A percentile compares a stretch with the other conserved stretches of the same genome.
Evolutionary conservation across 805 yeast species (phyloP).

Genomic region (Kregervanrija pseudodelftensis): DNA sequence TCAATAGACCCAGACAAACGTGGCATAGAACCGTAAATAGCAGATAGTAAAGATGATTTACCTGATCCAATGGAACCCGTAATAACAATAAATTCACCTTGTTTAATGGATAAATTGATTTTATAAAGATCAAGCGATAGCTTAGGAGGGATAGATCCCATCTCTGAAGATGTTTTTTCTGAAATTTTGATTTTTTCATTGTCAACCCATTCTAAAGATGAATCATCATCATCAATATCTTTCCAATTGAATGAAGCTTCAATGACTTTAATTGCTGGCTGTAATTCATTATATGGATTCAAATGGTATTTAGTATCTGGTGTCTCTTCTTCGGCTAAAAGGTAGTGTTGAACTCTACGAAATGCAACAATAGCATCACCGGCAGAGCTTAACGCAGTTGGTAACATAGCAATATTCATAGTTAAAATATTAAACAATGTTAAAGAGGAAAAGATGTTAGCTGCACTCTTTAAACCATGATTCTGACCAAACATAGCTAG

Average conservation of each 20-base stretch:
- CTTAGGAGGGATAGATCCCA: neutral
- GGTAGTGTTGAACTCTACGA: constrained; percentile 45
- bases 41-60: constrained; percentile 63
- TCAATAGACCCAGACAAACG: constrained; percentile 43
- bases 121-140: constrained; percentile 33
- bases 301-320: constrained; percentile 18
- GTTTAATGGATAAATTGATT: constrained; percentile 44
- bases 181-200: neutral
- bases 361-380: constrained; percentile 66
- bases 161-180: neutral
- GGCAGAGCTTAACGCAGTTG: constrained; percentile 61
- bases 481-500: constrained; percentile 33
- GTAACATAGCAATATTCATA: constrained; percentile 59
- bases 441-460: constrained; percentile 61
- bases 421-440: constrained; percentile 59
- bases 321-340: constrained; percentile 36
- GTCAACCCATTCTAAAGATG: neutral
- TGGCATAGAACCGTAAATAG: constrained; percentile 64
- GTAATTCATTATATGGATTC: constrained; percentile 7
- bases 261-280: constrained; percentile 38
- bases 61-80: constrained; percentile 83
- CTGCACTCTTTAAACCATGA: constrained; percentile 41
- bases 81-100: constrained; percentile 64
- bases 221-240: neutral
- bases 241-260: constrained; percentile 62